Percentiles rank a stretch among this genome's conserved stretches.
Conservation (phyloP, 2,329 filamentous ascomycete genomes). For the Fusarium napiforme region DNA sequence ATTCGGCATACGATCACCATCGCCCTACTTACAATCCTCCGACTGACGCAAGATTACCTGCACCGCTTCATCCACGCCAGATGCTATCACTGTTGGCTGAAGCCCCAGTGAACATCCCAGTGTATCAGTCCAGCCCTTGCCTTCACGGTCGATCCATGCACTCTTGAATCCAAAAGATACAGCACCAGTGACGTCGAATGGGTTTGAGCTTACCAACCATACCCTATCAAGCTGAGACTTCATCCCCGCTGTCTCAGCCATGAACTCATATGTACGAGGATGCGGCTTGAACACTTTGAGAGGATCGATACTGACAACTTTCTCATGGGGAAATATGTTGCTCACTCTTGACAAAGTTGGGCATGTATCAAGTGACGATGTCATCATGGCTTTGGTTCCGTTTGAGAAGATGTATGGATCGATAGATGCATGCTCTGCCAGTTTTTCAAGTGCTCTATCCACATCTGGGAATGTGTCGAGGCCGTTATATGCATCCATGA, state of each 20-base stretch:
- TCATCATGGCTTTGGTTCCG: constrained; percentile 72
- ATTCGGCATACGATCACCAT: background rate
- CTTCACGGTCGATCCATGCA: constrained; percentile 73
- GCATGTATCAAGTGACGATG: constrained; percentile 67
- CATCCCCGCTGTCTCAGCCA: constrained; percentile 63
- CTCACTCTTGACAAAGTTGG: constrained; percentile 47
- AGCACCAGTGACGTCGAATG: constrained; percentile 78
- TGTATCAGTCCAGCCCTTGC: constrained; percentile 72
- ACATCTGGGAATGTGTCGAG: constrained; percentile 75
- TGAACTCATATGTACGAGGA: constrained; percentile 68
- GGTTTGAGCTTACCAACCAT: constrained; percentile 78
- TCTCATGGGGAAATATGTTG: constrained; percentile 47
- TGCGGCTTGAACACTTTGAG: constrained; percentile 73
- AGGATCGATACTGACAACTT: constrained; percentile 71
- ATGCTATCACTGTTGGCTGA: constrained; percentile 64
- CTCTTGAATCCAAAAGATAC: constrained; percentile 69
- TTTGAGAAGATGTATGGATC: constrained; percentile 76
- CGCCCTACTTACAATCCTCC: background rate
- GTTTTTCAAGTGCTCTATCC: constrained; percentile 58
- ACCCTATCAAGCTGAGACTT: constrained; percentile 59
- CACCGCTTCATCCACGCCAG: constrained; percentile 68
- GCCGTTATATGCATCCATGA: constrained; percentile 73
- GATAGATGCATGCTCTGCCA: constrained; percentile 56
- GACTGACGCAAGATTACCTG: constrained; percentile 45
- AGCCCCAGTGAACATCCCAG: constrained; percentile 59